Evolutionary conservation across 306 rosid genomes (phyloP).

Genomic region (Ormosia semicastrata): DNA sequence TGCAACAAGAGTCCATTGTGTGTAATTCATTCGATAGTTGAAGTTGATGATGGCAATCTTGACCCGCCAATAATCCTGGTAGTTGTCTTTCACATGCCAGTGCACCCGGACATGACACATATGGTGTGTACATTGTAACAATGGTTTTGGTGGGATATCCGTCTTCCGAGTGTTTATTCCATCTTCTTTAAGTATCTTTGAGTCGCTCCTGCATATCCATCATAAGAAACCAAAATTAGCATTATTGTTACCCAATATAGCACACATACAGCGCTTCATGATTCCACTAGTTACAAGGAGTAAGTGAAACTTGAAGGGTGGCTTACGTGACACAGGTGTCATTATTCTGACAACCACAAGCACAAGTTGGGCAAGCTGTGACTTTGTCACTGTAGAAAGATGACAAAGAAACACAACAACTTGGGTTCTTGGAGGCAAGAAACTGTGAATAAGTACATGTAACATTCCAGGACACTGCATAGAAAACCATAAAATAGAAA

Average conservation of each 20-base stretch:
- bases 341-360: slow-evolving; percentile 86
- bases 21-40: slow-evolving; percentile 68
- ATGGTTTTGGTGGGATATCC: slow-evolving; percentile 61
- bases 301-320: slow-evolving; percentile 4
- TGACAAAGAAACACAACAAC: slow-evolving; percentile 92
- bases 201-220: slow-evolving; percentile 51
- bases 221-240: not conserved
- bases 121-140: slow-evolving; percentile 87
- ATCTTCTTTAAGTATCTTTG: slow-evolving; percentile 52
- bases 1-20: slow-evolving; percentile 78
- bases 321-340: slow-evolving; percentile 73
- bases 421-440: slow-evolving; percentile 84
- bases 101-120: slow-evolving; percentile 82
- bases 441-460: slow-evolving; percentile 93
- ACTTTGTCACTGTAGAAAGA: slow-evolving; percentile 82
- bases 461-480: slow-evolving; percentile 95
- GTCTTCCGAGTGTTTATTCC: slow-evolving; percentile 50
- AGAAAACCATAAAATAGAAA: slow-evolving; percentile 9
- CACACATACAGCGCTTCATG: not conserved
- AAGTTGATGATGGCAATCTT: slow-evolving; percentile 84
- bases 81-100: slow-evolving; percentile 86
- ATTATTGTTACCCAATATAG: not conserved
- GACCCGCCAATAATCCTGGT: slow-evolving; percentile 81
- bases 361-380: slow-evolving; percentile 79
- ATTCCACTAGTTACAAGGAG: not conserved